phyloP scores from a whole-genome alignment of 768 basidiomycete genomes.

The Suillus americanus region DNA sequence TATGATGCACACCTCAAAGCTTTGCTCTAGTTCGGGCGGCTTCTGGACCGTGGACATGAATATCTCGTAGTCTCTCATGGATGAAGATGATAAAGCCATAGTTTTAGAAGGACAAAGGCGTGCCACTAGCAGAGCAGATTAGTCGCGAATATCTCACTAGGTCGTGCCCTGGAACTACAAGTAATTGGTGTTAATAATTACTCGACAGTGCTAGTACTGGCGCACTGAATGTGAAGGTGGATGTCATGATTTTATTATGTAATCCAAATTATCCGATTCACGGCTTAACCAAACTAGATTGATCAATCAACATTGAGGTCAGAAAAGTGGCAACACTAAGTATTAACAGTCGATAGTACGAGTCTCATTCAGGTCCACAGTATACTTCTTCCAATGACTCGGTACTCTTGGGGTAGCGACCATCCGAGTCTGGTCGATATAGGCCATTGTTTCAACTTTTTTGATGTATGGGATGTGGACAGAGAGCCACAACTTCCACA shows the following conservation, averaged over 20 bases:
- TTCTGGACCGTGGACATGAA: constrained; percentile 4
- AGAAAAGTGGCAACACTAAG: background rate
- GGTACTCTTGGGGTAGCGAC: too few relatives aligned
- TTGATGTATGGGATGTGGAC: background rate
- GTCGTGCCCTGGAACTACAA: background rate
- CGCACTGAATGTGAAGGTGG: background rate
- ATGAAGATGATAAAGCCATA: background rate
- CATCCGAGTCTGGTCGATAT: background rate
- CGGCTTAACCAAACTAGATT: too few relatives aligned
- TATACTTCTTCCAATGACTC: background rate
- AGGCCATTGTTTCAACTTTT: background rate
- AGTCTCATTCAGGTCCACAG: background rate
- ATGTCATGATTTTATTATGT: background rate
- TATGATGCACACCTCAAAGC: constrained; percentile 28
- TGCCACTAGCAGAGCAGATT: background rate
- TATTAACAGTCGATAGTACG: background rate
- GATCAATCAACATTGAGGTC: too few relatives aligned
- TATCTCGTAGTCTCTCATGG: background rate
- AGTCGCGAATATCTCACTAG: background rate
- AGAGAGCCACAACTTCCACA: background rate
- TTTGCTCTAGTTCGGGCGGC: constrained; percentile 14
- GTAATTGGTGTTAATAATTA: background rate
- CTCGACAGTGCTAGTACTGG: background rate
- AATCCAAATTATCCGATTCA: background rate
- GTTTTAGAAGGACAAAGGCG: background rate